Base-by-base conservation (phyloP, 768 basidiomycete species). In the Suillus clintonianus region DNA sequence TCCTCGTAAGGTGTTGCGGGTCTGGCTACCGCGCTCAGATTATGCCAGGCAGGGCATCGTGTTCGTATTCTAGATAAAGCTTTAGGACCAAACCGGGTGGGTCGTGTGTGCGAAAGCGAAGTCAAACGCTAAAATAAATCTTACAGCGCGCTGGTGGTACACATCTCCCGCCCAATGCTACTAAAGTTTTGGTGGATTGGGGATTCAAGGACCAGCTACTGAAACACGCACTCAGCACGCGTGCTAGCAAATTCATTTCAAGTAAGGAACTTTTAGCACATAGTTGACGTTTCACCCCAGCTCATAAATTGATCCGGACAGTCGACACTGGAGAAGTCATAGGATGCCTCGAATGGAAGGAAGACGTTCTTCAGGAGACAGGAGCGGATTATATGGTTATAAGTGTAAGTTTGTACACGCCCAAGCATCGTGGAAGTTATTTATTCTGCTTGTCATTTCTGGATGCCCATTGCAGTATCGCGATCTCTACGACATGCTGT, bases 131-230 rank as follows among this genome's bases (percentile, higher is more conserved):
- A 9, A 56, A 39, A 24, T 27, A 17, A 17, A 27, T 15, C 5
- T 56, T 27, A 9, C 53, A 84, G 81, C 73, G 72, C 42, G 70
- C 69, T 53, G 81, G 76, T 15, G 82, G 81, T 9, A 74, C 81
- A 10, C 81, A 84, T 56, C 77, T 86, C 10, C 85, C 86, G 32
- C 86, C 88, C 0, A 89, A 89, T 67, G 80, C 87, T 76, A 86
- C 86, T 56, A 81, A 82, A 60, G 75, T 88, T 2, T 74, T 89
- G 27, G 74, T 79, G 56, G 79, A 84, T 64, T 89, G 88, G 87
- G 86, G 83, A 15, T 77, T 86, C 9, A 80, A 71, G 27, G 80
- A 84, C 30, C 72, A 78, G 13, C 72, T 89, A 42, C 67, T 41
- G 42, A 75, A 77, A 54, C 73, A 80, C 60, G 78, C 74, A 5